A percentile compares a stretch with the other conserved stretches of the same genome.
phyloP scores from a whole-genome alignment of 1,284 basidiomycete genomes.

The Trichosporon inkin region DNA sequence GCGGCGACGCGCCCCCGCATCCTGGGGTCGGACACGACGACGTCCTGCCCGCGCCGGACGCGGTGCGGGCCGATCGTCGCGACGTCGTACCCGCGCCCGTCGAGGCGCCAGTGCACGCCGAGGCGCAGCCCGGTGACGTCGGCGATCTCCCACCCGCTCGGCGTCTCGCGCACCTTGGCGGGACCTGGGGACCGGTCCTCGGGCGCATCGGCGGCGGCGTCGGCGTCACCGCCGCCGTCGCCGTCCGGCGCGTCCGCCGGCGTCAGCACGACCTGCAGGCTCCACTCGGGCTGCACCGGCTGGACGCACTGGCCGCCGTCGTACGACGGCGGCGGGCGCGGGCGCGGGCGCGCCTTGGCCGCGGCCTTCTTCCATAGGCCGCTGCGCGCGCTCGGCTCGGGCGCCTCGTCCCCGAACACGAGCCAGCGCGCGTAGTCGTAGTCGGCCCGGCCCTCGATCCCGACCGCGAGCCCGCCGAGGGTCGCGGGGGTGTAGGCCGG shows the following conservation, averaged over 20 bases:
- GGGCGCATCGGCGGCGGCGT: conserved; percentile 46
- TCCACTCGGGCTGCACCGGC: conserved; percentile 64
- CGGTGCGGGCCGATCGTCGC: conserved; percentile 74
- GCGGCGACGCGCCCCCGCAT: conserved; percentile 53
- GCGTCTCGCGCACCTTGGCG: conserved; percentile 59
- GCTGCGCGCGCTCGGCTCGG: background rate
- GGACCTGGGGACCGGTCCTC: conserved; percentile 65
- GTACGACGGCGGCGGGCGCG: background rate
- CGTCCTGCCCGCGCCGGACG: conserved; percentile 70
- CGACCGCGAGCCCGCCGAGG: conserved; percentile 57
- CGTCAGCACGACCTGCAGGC: conserved; percentile 70
- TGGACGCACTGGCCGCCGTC: conserved; percentile 65
- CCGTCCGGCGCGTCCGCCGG: conserved; percentile 45
- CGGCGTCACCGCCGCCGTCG: conserved; percentile 25
- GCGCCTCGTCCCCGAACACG: conserved; percentile 51
- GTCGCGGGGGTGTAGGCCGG: conserved; percentile 60
- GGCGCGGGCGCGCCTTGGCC: background rate
- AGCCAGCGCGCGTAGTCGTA: conserved; percentile 71
- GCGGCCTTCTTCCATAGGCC: background rate
- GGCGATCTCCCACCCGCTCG: conserved; percentile 64
- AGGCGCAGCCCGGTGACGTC: conserved; percentile 67
- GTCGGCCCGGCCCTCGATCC: conserved; percentile 67
- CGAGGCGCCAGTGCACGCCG: conserved; percentile 69
- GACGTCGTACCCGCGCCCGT: conserved; percentile 80
- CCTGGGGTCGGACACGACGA: conserved; percentile 67